These are phyloP conservation scores for Malus domestica DNA, from an alignment of 306 rosid species.

Conservation along the genomic window ASM211411v1 NC_041792.1:3731501-3732000, in stretches of 20 bases:
- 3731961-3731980: background rate
- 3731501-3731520: too few relatives aligned
- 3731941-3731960: background rate
- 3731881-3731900: background rate
- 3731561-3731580: too few relatives aligned
- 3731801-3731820: background rate
- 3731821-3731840: too few relatives aligned
- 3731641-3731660: too few relatives aligned
- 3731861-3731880: background rate
- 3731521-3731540: too few relatives aligned
- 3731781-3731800: slow-evolving; percentile 7
- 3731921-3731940: background rate
- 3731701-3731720: background rate
- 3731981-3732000: background rate
- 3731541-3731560: too few relatives aligned
- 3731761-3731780: background rate
- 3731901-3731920: background rate
- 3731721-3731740: background rate
- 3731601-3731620: too few relatives aligned
- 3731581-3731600: too few relatives aligned
- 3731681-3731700: background rate
- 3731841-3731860: background rate
- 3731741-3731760: background rate
- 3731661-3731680: too few relatives aligned
- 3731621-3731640: too few relatives aligned